Percentiles rank a stretch among this genome's conserved stretches.
Conservation (phyloP, 1,139 yeast species). For the Protomyces inouyei region DNA sequence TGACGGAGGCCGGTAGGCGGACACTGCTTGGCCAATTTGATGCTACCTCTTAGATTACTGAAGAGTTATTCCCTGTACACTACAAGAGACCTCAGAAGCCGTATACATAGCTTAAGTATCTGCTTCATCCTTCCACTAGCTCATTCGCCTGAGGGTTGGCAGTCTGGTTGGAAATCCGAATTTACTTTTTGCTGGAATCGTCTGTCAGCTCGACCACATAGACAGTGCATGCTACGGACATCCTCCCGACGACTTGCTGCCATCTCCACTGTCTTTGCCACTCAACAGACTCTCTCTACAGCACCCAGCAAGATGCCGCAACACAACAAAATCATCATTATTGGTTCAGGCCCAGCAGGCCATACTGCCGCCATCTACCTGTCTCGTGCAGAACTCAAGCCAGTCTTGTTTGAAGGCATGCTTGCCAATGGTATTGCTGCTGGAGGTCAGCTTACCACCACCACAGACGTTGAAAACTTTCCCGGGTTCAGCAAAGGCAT, state of each 20-base stretch:
- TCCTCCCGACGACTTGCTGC: neutral
- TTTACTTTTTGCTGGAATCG: too few species aligned
- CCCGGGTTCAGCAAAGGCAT: slow-evolving; percentile 98
- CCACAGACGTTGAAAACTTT: slow-evolving; percentile 93
- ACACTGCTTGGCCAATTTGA: slow-evolving; percentile 15
- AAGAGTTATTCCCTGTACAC: too few species aligned
- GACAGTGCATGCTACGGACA: neutral
- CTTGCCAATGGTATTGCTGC: slow-evolving; percentile 97
- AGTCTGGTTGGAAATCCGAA: too few species aligned
- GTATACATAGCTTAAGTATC: too few species aligned
- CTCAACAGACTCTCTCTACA: neutral
- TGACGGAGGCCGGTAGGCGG: slow-evolving; percentile 20
- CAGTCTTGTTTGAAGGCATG: slow-evolving; percentile 91
- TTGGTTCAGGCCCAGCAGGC: slow-evolving; percentile 90
- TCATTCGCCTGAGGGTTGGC: too few species aligned
- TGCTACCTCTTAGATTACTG: neutral
- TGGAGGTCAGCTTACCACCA: slow-evolving; percentile 97
- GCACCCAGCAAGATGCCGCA: slow-evolving; percentile 7
- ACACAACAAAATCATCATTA: slow-evolving; percentile 28
- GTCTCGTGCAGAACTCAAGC: slow-evolving; percentile 93
- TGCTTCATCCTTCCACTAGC: too few species aligned
- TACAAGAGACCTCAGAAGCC: too few species aligned
- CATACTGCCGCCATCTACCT: slow-evolving; percentile 98
- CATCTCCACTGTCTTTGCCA: neutral
- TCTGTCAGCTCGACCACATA: neutral